Conservation (phyloP, 257 asterid species). For the Solanum lycopersicoides region DNA sequence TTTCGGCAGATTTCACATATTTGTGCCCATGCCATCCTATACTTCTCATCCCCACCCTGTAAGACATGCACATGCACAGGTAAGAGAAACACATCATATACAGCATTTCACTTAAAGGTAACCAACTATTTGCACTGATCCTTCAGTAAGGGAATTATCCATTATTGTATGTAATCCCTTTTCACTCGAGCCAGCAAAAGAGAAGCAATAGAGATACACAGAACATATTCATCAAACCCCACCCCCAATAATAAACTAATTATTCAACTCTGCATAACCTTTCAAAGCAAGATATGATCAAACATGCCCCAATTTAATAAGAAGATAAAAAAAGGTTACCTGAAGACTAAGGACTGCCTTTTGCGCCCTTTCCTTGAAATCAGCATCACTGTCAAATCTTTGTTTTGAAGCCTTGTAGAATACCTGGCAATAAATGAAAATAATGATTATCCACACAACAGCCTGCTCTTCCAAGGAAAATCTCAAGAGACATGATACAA, state of each 20-base stretch:
- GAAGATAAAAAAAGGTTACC: slow-evolving; percentile 27
- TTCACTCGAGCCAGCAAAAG: neutral
- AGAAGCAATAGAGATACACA: neutral
- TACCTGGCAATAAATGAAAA: slow-evolving; percentile 24
- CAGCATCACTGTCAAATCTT: slow-evolving; percentile 75
- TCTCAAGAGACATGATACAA: neutral
- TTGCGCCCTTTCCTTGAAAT: slow-evolving; percentile 81
- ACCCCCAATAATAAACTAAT: neutral
- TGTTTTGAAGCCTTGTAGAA: slow-evolving; percentile 84
- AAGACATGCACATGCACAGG: neutral
- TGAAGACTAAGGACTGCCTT: slow-evolving; percentile 89
- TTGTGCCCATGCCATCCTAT: slow-evolving; percentile 68
- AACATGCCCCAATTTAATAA: neutral
- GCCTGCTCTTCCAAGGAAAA: neutral
- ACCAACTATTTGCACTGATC: neutral
- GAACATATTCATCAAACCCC: neutral
- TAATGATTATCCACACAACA: neutral
- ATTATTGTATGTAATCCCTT: neutral
- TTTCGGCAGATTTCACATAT: slow-evolving; percentile 82
- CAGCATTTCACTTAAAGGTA: neutral
- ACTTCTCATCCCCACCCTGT: slow-evolving; percentile 78
- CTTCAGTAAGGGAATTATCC: neutral
- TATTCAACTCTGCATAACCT: neutral
- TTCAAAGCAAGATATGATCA: neutral
- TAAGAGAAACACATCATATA: neutral